Base-by-base conservation (phyloP, 257 asterid genomes). In the Solanum clarkiae region DNA sequence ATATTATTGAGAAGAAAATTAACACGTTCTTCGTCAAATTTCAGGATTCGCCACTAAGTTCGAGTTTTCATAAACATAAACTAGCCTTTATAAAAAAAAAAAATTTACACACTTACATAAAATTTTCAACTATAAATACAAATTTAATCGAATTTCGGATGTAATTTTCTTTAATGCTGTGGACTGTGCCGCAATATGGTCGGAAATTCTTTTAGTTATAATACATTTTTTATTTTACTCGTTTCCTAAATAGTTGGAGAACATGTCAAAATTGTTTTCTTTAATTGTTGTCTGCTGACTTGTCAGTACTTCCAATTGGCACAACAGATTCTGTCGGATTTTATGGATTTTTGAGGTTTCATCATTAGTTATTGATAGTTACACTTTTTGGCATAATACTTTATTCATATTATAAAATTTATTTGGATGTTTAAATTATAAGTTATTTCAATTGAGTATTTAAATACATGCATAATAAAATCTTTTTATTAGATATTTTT, bases 111-210 rank as follows among this genome's bases (percentile, higher is more conserved):
- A 29, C 29, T 29, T 29, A 2, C 32, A 29, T 36, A 59, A 59
- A 20, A 1, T 0, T n/a, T 10, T 10, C 0, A 0, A 60, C 1
- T 3, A 2, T 6, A 4, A 60, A 60, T 60, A 0, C 5, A 60
- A n/a, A 57, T 57, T 57, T 18, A 8, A 57, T 57, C 2, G 0
- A 57, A 9, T 0, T 3, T 56, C 18, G 7, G 0, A 59, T 59
- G 2, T 5, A 5, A 36, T 36, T 36, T 36, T 36, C 42, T 36
- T 36, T 36, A 36, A 36, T 36, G 42, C 68, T 60, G 32, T 60
- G 68, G 68, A n/a, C 68, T 60, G 68, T n/a, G 68, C 16, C 32
- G 68, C 68, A 60, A 60, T 10, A 60, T n/a, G 32, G 68, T n/a
- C 68, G 32, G 66, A n/a, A 59, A 60, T 18, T 4, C 2, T n/a